phyloP scores from a whole-genome alignment of 805 yeast genomes.

The Lipomyces mesembrius region DNA sequence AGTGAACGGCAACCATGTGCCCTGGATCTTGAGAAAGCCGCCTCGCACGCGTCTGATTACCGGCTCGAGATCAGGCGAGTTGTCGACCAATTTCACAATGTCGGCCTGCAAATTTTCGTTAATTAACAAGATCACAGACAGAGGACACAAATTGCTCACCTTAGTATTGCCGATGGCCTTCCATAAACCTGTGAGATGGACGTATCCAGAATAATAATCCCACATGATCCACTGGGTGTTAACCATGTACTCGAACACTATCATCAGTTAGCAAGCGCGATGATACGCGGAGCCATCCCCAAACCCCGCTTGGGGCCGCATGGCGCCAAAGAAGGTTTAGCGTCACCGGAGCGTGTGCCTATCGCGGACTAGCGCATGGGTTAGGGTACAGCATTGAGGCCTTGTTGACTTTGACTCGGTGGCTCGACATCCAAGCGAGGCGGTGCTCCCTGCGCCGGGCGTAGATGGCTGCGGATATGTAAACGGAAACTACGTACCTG shows the following conservation, averaged over 20 bases:
- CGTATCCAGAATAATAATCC: constrained; percentile 85
- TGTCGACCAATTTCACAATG: constrained; percentile 70
- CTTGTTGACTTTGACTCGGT: no score
- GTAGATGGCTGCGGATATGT: background rate
- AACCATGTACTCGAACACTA: constrained; percentile 72
- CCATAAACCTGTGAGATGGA: constrained; percentile 88
- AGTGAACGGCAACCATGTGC: constrained; percentile 85
- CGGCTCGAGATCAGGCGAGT: constrained; percentile 63
- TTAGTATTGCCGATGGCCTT: constrained; percentile 70
- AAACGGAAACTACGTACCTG: constrained; percentile 28
- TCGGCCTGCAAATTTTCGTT: constrained; percentile 54
- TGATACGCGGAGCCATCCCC: no score
- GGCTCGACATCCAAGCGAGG: background rate
- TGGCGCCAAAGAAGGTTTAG: background rate
- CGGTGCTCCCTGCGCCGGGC: no score
- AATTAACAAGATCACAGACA: background rate
- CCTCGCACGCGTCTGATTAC: constrained; percentile 79
- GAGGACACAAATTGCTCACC: constrained; percentile 16
- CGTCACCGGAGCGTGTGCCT: background rate
- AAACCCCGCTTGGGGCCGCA: constrained; percentile 47
- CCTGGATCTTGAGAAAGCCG: constrained; percentile 89
- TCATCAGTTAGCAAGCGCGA: constrained; percentile 42
- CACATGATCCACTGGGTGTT: constrained; percentile 79
- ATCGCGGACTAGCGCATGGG: background rate
- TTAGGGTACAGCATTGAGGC: background rate